These are phyloP conservation scores for Eucalyptus regnans DNA, from an alignment of 345 rosid species.

Conservation along the genomic window DNA sequence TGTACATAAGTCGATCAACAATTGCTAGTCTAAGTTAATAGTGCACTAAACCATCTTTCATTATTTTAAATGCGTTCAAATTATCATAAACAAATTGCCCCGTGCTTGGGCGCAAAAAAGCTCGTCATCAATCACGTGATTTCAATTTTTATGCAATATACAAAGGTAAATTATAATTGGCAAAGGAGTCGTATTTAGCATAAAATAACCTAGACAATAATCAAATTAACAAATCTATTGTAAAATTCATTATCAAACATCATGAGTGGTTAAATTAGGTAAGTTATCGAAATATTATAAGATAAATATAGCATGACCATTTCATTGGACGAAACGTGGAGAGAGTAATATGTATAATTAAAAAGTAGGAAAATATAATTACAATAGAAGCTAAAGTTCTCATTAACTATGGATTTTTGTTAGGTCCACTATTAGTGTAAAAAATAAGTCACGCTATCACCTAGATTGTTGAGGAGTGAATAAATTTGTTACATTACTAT, in stretches of 20 bases:
- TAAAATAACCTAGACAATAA: not conserved
- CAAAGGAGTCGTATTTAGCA: not conserved
- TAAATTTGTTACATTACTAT: not conserved
- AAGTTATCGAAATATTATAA: not conserved
- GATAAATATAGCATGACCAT: not conserved
- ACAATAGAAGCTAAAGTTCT: no score
- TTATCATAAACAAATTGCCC: not conserved
- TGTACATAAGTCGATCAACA: not conserved
- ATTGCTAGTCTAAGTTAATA: no score
- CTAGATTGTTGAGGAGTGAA: not conserved
- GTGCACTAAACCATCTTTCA: not conserved
- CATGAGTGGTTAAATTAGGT: not conserved
- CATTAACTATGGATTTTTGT: no score
- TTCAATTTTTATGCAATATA: not conserved
- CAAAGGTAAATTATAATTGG: not conserved
- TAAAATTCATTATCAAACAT: not conserved
- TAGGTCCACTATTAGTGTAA: no score
- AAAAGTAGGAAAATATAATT: no score
- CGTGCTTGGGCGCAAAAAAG: constrained; percentile 3
- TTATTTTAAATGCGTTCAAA: not conserved
- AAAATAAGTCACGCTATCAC: not conserved
- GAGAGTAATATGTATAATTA: no score
- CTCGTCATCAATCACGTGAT: not conserved
- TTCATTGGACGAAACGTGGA: no score
- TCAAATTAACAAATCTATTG: not conserved